Percentiles rank a stretch among this genome's conserved stretches.
Evolutionary conservation across 2,329 filamentous ascomycete genomes (phyloP).

Genomic region (Aureobasidium mangrovei): DNA sequence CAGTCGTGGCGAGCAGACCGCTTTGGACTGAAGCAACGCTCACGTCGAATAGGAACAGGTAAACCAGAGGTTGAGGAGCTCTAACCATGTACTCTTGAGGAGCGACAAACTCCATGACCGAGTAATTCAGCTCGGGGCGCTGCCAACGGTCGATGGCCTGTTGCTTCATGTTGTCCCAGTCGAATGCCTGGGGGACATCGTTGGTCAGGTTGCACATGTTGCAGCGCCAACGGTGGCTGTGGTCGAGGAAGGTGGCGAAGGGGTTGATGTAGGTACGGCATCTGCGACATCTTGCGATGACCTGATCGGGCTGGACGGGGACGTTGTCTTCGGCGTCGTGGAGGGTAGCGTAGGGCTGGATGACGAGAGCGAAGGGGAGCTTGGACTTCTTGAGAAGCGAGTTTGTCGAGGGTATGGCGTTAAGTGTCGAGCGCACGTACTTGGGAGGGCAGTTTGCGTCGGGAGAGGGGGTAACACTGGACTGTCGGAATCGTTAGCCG

Average conservation of each 20-base stretch:
- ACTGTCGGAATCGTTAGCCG: conserved; percentile 40
- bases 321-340: conserved; percentile 89
- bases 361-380: conserved; percentile 87
- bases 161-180: conserved; percentile 91
- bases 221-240: conserved; percentile 95
- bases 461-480: conserved; percentile 83
- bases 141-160: conserved; percentile 89
- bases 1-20: conserved; percentile 83
- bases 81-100: conserved; percentile 99
- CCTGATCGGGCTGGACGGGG: conserved; percentile 89
- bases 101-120: conserved; percentile 95
- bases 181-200: conserved; percentile 97
- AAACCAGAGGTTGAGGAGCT: conserved; percentile 88
- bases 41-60: conserved; percentile 91
- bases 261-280: conserved; percentile 98
- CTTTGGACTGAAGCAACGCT: conserved; percentile 84
- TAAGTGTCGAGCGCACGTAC: conserved; percentile 91
- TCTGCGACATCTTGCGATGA: conserved; percentile 91
- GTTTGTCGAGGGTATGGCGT: conserved; percentile 85
- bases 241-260: conserved; percentile 90
- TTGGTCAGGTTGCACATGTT: conserved; percentile 99
- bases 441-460: conserved; percentile 86
- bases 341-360: conserved; percentile 87
- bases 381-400: conserved; percentile 94
- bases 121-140: conserved; percentile 83